A percentile compares a stretch with the other conserved stretches of the same genome.
These are phyloP conservation scores for Lithospermum erythrorhizon DNA, from an alignment of 257 asterid species.

Conservation along the genomic window DNA sequence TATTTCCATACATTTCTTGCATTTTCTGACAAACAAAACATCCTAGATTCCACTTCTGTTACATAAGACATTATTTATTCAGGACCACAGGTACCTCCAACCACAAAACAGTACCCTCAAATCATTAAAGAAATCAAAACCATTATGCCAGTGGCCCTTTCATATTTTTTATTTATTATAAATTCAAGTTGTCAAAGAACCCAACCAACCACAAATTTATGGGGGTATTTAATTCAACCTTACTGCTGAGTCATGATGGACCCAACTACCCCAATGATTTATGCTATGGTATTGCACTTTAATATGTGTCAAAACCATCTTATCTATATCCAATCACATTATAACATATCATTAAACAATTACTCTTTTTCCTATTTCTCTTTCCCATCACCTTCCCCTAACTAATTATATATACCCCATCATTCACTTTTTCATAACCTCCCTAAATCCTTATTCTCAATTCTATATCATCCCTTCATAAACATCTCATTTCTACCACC, in stretches of 20 bases:
- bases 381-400: not conserved
- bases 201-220: not conserved
- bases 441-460: not conserved
- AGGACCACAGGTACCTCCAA: not conserved
- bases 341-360: no score
- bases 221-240: not conserved
- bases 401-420: not conserved
- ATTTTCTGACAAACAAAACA: not conserved
- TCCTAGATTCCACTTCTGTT: not conserved
- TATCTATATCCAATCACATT: no score
- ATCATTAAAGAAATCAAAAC: not conserved
- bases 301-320: not conserved
- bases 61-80: not conserved
- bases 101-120: no score
- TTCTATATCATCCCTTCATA: no score
- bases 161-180: no score
- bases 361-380: not conserved
- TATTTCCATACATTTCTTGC: not conserved
- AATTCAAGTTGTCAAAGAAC: not conserved
- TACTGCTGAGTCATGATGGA: not conserved
- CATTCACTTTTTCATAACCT: not conserved
- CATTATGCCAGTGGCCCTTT: no score
- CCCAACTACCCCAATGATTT: not conserved
- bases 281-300: not conserved
- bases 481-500: no score